phyloP scores from a whole-genome alignment of 805 yeast genomes.

The Lachancea thermotolerans region DNA sequence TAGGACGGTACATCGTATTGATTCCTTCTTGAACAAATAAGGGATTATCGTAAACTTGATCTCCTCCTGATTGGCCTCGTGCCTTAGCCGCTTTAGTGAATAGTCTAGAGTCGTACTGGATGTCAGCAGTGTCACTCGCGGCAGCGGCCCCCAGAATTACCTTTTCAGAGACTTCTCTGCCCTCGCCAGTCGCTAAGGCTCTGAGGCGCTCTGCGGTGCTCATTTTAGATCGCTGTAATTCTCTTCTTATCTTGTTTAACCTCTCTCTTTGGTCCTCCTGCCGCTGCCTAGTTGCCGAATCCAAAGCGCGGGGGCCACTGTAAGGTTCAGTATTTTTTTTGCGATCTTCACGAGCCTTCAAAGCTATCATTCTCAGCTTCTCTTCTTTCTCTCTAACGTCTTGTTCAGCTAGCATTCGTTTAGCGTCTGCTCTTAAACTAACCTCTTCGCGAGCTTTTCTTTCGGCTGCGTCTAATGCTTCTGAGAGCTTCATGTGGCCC shows the following conservation, averaged over 20 bases:
- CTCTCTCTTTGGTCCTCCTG: constrained; percentile 39
- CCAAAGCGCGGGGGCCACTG: constrained; percentile 4
- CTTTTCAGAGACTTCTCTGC: constrained; percentile 50
- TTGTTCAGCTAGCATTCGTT: constrained; percentile 43
- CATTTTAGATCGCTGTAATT: constrained; percentile 38
- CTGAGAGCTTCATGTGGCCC: constrained; percentile 55
- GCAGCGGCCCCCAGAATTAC: constrained; percentile 46
- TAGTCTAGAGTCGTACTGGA: constrained; percentile 53
- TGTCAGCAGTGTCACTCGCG: constrained; percentile 35
- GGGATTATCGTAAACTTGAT: constrained; percentile 53
- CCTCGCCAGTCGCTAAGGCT: constrained; percentile 37
- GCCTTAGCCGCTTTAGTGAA: constrained; percentile 42
- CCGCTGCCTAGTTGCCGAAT: constrained; percentile 26
- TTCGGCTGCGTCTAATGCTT: constrained; percentile 69
- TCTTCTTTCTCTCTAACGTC: constrained; percentile 46
- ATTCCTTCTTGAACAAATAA: constrained; percentile 50
- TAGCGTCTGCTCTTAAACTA: constrained; percentile 42
- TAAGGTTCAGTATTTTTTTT: background rate
- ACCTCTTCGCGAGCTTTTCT: constrained; percentile 51
- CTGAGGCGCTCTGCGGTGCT: constrained; percentile 40
- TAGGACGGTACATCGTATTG: constrained; percentile 42
- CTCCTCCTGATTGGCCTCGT: constrained; percentile 31
- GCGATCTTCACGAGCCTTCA: constrained; percentile 37
- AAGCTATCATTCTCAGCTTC: constrained; percentile 43
- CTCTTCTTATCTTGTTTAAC: constrained; percentile 41